These are phyloP conservation scores for Lavandula angustifolia DNA, from an alignment of 257 asterid species.

Conservation along the genomic window DNA sequence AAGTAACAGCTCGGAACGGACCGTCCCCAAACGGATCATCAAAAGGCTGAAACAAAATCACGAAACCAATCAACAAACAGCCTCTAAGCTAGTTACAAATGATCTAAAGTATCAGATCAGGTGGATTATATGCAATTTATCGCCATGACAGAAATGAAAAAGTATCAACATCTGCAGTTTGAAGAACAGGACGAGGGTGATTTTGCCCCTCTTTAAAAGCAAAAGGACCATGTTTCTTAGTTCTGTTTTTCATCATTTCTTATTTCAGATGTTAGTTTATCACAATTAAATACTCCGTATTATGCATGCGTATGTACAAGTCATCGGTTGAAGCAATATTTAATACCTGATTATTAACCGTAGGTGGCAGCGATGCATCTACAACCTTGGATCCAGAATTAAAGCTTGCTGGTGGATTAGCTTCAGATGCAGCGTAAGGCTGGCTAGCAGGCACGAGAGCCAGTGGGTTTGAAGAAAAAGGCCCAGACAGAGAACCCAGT, in stretches of 20 bases:
- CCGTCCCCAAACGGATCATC: conserved; percentile 98
- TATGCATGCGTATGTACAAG: background rate
- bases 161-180: background rate
- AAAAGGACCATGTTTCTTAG: background rate
- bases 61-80: background rate
- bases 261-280: background rate
- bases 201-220: background rate
- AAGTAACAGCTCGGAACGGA: conserved; percentile 76
- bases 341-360: conserved; percentile 58
- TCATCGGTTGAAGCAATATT: conserved; percentile 17
- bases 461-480: conserved; percentile 59
- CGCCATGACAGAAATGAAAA: background rate
- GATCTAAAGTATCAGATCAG: background rate
- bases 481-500: conserved; percentile 71
- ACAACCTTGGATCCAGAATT: conserved; percentile 47
- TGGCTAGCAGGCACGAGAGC: conserved; percentile 68
- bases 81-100: conserved; percentile 43
- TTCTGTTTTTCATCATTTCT: background rate
- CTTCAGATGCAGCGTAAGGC: conserved; percentile 46
- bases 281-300: background rate
- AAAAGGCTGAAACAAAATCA: conserved; percentile 57
- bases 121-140: background rate
- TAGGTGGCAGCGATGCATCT: conserved; percentile 47
- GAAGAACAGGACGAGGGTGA: background rate
- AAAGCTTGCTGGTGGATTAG: conserved; percentile 42